Evolutionary conservation across 768 basidiomycete genomes (phyloP).

Genomic region (Boletus fagicola): DNA sequence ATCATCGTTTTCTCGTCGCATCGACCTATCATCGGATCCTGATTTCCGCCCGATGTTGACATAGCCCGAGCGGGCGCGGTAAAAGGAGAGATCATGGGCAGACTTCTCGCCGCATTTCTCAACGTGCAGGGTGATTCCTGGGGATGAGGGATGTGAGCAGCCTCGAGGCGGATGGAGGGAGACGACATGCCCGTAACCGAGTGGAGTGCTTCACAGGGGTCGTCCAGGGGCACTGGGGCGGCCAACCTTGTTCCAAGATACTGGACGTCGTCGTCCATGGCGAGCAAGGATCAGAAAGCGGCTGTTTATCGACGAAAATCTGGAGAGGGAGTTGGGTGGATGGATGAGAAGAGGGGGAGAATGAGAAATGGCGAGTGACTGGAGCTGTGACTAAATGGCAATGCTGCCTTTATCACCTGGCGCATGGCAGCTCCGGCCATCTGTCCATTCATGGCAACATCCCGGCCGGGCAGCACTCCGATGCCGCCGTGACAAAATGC

Average conservation of each 20-base stretch:
- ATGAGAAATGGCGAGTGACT: slow-evolving; percentile 23
- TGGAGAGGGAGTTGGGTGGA: not conserved
- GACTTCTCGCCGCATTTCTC: slow-evolving; percentile 49
- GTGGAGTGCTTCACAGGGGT: slow-evolving; percentile 26
- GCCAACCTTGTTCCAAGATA: slow-evolving; percentile 49
- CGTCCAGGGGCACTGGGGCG: slow-evolving; percentile 27
- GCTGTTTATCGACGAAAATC: not conserved
- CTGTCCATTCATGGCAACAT: slow-evolving; percentile 26
- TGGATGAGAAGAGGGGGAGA: slow-evolving; percentile 11
- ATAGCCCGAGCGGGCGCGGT: slow-evolving; percentile 46
- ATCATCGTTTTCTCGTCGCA: slow-evolving; percentile 39
- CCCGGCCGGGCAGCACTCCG: slow-evolving; percentile 22
- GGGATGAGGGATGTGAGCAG: slow-evolving; percentile 13
- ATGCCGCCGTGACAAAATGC: slow-evolving; percentile 1
- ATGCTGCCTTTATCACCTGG: slow-evolving; percentile 32
- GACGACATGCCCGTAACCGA: slow-evolving; percentile 45
- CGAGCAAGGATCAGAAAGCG: not conserved
- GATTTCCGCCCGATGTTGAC: slow-evolving; percentile 71
- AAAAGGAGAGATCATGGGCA: slow-evolving; percentile 50
- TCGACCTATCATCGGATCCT: slow-evolving; percentile 40
- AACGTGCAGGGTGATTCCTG: slow-evolving; percentile 61
- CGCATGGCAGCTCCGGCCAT: slow-evolving; percentile 21
- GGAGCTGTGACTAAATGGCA: slow-evolving; percentile 33
- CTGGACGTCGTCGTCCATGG: slow-evolving; percentile 61
- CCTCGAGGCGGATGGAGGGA: slow-evolving; percentile 11